Evolutionary conservation across 352 stramenopile species (phyloP).

Genomic region (Pythium volutum): DNA sequence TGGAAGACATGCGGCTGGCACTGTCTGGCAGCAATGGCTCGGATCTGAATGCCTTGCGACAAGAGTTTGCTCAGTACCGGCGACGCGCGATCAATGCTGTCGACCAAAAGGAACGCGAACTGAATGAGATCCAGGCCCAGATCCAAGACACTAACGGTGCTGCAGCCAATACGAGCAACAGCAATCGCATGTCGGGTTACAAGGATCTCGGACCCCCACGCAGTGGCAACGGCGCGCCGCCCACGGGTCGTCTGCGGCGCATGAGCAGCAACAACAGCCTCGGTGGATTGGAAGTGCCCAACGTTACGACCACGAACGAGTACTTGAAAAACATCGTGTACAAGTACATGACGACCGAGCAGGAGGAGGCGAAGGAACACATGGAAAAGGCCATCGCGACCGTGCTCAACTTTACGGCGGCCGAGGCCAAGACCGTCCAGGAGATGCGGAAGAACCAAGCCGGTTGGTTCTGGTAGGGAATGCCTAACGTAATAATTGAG

Average conservation of each 20-base stretch:
- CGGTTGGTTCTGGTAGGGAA: conserved; percentile 64
- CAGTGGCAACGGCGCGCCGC: conserved; percentile 8
- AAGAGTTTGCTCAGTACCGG: conserved; percentile 80
- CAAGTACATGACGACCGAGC: conserved; percentile 89
- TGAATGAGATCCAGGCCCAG: conserved; percentile 65
- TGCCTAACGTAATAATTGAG: conserved; percentile 2
- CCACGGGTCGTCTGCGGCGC: conserved; percentile 40
- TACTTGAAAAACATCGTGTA: conserved; percentile 91
- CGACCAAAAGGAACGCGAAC: conserved; percentile 80
- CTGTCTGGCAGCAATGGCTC: conserved; percentile 32
- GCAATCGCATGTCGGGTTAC: conserved; percentile 43
- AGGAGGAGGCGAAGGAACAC: conserved; percentile 80
- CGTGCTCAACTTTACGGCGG: conserved; percentile 79
- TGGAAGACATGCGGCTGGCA: conserved; percentile 53
- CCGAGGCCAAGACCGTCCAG: conserved; percentile 59
- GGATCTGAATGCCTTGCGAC: conserved; percentile 61
- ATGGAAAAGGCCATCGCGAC: conserved; percentile 89
- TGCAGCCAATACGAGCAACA: conserved; percentile 17
- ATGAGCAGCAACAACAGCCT: conserved; percentile 82
- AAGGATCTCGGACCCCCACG: conserved; percentile 30
- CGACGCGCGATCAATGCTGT: conserved; percentile 75
- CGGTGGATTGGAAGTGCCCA: conserved; percentile 75
- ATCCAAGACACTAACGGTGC: conserved; percentile 41
- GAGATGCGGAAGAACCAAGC: conserved; percentile 54
- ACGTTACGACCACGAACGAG: conserved; percentile 81